Evolutionary conservation across 768 basidiomycete species (phyloP).

Genomic region (Lyophyllum decastes): DNA sequence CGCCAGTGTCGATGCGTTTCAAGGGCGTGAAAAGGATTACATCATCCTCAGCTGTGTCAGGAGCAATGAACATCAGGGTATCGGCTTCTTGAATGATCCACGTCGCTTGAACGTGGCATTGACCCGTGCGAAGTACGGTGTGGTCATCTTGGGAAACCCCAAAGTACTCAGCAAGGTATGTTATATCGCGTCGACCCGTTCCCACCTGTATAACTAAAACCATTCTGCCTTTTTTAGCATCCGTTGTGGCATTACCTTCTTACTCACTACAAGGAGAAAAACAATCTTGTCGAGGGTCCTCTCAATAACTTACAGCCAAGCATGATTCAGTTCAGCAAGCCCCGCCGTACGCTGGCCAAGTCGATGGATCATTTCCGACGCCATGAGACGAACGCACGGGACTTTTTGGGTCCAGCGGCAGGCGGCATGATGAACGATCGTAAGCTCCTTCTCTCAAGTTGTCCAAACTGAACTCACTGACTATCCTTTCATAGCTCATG

Average conservation of each 20-base stretch:
- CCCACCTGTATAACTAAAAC: slow-evolving; percentile 1
- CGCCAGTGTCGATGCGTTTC: slow-evolving; percentile 98
- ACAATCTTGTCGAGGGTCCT: slow-evolving; percentile 92
- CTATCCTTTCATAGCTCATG: slow-evolving; percentile 31
- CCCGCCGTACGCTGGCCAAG: slow-evolving; percentile 83
- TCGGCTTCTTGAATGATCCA: slow-evolving; percentile 98
- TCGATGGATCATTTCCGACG: slow-evolving; percentile 93
- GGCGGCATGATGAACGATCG: slow-evolving; percentile 50
- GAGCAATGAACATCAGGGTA: slow-evolving; percentile 99
- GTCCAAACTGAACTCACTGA: background rate
- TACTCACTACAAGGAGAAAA: slow-evolving; percentile 98
- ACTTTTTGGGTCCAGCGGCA: slow-evolving; percentile 51
- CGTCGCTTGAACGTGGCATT: slow-evolving; percentile 95
- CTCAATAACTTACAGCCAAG: slow-evolving; percentile 94
- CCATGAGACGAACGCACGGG: slow-evolving; percentile 89
- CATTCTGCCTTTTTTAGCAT: slow-evolving; percentile 57
- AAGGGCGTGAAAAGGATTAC: slow-evolving; percentile 99
- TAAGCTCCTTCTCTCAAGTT: slow-evolving; percentile 27
- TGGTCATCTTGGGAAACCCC: slow-evolving; percentile 99
- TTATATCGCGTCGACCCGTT: background rate
- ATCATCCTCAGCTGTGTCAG: slow-evolving; percentile 97
- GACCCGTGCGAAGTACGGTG: slow-evolving; percentile 96
- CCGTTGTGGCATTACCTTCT: slow-evolving; percentile 98
- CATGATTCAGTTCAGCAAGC: slow-evolving; percentile 99
- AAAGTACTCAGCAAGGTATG: slow-evolving; percentile 97